Evolutionary conservation across 345 rosid species (phyloP).

Genomic region (Lepidium didymum): DNA sequence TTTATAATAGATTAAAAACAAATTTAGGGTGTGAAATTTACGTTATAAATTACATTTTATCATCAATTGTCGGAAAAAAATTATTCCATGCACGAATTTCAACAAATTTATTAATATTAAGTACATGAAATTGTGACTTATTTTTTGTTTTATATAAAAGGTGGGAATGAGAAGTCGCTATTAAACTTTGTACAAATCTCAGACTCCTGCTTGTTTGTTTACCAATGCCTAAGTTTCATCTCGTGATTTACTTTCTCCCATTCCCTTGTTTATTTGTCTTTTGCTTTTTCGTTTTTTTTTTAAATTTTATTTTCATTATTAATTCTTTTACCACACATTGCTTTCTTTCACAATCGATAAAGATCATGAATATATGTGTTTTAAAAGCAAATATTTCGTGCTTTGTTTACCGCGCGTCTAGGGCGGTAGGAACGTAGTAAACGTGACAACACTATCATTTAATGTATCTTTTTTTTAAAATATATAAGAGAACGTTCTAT

Average conservation of each 20-base stretch:
- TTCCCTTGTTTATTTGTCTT: conserved; percentile 22
- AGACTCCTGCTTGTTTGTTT: conserved; percentile 22
- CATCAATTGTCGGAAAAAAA: too few relatives aligned
- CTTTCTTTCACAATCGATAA: conserved; percentile 31
- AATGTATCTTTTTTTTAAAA: background rate
- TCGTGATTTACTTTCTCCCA: conserved; percentile 33
- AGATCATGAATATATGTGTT: conserved; percentile 14
- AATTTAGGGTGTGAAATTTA: too few relatives aligned
- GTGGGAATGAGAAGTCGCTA: conserved; percentile 29
- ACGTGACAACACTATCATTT: background rate
- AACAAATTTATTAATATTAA: background rate
- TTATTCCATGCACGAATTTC: too few relatives aligned
- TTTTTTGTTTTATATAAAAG: background rate
- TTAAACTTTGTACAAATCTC: conserved; percentile 32
- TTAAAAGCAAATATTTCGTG: background rate
- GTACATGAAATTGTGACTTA: background rate
- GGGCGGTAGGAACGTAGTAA: conserved; percentile 5
- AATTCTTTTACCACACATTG: conserved; percentile 5
- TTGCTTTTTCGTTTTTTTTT: conserved; percentile 18
- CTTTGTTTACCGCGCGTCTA: conserved; percentile 18
- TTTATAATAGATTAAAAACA: too few relatives aligned
- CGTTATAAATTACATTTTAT: too few relatives aligned
- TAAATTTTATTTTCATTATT: background rate
- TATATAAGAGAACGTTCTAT: too few relatives aligned
- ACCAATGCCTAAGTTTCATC: conserved; percentile 25